Evolutionary conservation across 768 basidiomycete genomes (phyloP).

Genomic region (Tylopilus rubrobrunneus): DNA sequence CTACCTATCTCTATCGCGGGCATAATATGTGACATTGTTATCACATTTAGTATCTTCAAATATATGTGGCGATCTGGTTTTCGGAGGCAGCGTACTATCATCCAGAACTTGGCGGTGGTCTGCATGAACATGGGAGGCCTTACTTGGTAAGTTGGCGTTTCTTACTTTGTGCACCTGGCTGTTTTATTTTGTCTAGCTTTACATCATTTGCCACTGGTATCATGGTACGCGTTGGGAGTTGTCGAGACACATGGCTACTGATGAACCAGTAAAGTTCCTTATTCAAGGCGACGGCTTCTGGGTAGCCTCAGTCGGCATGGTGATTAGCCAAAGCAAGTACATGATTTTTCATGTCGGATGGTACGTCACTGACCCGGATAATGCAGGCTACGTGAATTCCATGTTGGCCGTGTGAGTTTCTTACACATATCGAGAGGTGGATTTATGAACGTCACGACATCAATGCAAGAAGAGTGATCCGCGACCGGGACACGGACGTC

Average conservation of each 20-base stretch:
- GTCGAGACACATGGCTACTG: not conserved
- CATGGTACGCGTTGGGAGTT: not conserved
- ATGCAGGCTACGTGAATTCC: conserved; percentile 11
- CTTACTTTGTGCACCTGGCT: not conserved
- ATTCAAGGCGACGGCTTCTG: conserved; percentile 1
- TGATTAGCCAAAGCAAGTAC: conserved; percentile 5
- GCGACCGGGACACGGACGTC: conserved; percentile 1
- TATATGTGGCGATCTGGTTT: conserved; percentile 16
- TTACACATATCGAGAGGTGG: not conserved
- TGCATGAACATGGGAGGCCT: conserved; percentile 12
- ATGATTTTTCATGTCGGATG: not conserved
- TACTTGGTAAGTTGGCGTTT: conserved; percentile 3
- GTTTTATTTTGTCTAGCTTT: not conserved
- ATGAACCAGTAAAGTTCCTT: not conserved
- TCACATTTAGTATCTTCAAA: conserved; percentile 5
- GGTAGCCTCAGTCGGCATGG: conserved; percentile 5
- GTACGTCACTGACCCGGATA: not conserved
- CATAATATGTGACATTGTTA: conserved; percentile 8
- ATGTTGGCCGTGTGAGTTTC: conserved; percentile 13
- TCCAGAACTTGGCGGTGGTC: conserved; percentile 10
- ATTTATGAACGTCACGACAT: not conserved
- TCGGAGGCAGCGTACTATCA: not conserved
- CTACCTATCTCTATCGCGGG: conserved; percentile 1
- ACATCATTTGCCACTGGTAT: not conserved
- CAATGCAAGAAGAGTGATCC: conserved; percentile 8